Evolutionary conservation across 805 yeast species (phyloP), one percentile per base, ranked within the genome.

Genomic region (Scheffersomyces lignosus): DNA sequence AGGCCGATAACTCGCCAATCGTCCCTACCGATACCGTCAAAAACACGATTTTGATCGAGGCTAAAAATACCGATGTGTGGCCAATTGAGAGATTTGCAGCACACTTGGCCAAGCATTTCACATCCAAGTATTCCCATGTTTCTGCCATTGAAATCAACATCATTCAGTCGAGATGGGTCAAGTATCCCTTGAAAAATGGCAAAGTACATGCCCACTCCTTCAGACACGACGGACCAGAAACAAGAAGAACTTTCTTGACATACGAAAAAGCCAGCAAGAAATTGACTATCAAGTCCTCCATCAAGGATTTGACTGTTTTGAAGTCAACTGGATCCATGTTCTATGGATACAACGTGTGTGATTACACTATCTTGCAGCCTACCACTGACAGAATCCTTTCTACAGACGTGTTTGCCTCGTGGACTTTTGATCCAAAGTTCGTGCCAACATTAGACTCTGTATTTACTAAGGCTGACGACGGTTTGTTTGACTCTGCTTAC

Each of bases 1-100:
- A 82, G 40, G 96, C 96, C 26, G 95, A 90, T 66, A 90, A 90
- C 69, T 58, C 85, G 2, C 77, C 85, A n/a, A 81, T 90, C 54
- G 95, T 90, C 33, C 96, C 97, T 41, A 90, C 97, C 6, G 96
- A 89, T 63, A 87, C 96, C 1, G 89, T 88, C 38, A 89, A 89
- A 65, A 89, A 89, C 73, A 89, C 96, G 34, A 79, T 87, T 46
- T 73, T 85, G 57, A 74, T 90, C 23, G 82, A 86, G 48, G 96
- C 96, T 47, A 86, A 84, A 65, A 81, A 76, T 55, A 74, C 78
- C 33, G 87, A 88, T 45, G 91, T 85, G 33, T 86, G 90, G 85
- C 96, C 96, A 41, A 82, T 86, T 47, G 97, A 90, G 73, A 73
- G 83, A 39, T 90, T 87, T 62, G 96, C 93, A 22, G 88, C 90